These are phyloP conservation scores for Serendipita vermifera DNA, from an alignment of 768 basidiomycete genomes.

Conservation along the genomic window DNA sequence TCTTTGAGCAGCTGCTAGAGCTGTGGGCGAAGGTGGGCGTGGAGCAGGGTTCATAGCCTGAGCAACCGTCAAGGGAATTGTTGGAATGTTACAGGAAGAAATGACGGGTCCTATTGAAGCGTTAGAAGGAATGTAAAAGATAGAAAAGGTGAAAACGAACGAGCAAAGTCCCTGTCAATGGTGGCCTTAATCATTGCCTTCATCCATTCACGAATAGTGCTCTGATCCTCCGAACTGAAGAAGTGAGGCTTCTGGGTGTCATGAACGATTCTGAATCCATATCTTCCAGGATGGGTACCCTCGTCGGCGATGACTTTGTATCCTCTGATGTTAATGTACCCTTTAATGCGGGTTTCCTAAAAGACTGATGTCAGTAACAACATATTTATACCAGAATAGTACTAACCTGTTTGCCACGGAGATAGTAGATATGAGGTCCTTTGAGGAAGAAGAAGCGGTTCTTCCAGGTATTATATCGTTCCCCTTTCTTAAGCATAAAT, in stretches of 20 bases:
- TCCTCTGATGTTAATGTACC: slow-evolving; percentile 82
- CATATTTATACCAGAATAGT: slow-evolving; percentile 11
- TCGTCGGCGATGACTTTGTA: slow-evolving; percentile 92
- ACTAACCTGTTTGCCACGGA: slow-evolving; percentile 48
- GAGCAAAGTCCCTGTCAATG: slow-evolving; percentile 83
- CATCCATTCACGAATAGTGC: slow-evolving; percentile 92
- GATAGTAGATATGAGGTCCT: slow-evolving; percentile 78
- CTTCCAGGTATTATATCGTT: slow-evolving; percentile 90
- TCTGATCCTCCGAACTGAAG: slow-evolving; percentile 86
- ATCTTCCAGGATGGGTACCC: slow-evolving; percentile 80
- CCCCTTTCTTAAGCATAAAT: slow-evolving; percentile 94
- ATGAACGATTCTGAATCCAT: slow-evolving; percentile 90
- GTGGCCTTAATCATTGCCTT: slow-evolving; percentile 99
- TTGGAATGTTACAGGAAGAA: slow-evolving; percentile 93
- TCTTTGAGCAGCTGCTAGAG: slow-evolving; percentile 77
- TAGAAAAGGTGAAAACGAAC: slow-evolving; percentile 33
- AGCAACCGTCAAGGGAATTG: slow-evolving; percentile 86
- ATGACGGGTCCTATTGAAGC: slow-evolving; percentile 64
- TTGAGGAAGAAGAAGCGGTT: slow-evolving; percentile 82
- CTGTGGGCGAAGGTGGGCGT: slow-evolving; percentile 82
- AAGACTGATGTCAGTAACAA: slow-evolving; percentile 5
- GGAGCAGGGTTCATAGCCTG: slow-evolving; percentile 96
- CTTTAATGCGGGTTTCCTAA: slow-evolving; percentile 90
- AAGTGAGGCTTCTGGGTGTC: slow-evolving; percentile 75
- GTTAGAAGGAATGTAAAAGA: not conserved